phyloP scores from a whole-genome alignment of 768 basidiomycete genomes.

The Lentinula sp. region DNA sequence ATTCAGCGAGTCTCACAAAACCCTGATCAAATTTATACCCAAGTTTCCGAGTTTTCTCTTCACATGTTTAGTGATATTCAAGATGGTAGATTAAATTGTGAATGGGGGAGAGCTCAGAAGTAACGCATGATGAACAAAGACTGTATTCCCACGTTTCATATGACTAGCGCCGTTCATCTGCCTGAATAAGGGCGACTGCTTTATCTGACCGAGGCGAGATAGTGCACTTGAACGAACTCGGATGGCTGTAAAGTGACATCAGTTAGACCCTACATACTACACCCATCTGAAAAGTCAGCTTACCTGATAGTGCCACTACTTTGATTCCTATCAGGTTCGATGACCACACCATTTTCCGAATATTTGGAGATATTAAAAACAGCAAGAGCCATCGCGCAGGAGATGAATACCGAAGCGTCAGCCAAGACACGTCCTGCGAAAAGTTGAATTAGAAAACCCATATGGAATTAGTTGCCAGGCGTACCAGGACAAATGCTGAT shows the following conservation, averaged over 20 bases:
- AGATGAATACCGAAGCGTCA: slow-evolving; percentile 17
- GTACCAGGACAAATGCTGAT: slow-evolving; percentile 9
- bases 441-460: neutral
- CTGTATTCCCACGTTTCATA: no score
- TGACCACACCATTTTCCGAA: slow-evolving; percentile 9
- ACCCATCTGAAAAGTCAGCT: neutral
- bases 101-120: no score
- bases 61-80: no score
- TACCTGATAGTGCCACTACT: slow-evolving; percentile 31
- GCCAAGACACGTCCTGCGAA: slow-evolving; percentile 18
- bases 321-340: slow-evolving; percentile 23
- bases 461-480: neutral
- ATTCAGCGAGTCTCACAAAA: no score
- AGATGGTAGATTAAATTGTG: no score
- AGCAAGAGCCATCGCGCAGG: slow-evolving; percentile 16
- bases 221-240: slow-evolving; percentile 12
- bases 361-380: slow-evolving; percentile 18
- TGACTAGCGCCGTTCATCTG: slow-evolving; percentile 1
- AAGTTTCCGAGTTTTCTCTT: no score
- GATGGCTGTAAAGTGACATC: slow-evolving; percentile 10
- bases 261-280: neutral
- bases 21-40: no score
- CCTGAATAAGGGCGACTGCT: slow-evolving; percentile 11
- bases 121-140: no score
- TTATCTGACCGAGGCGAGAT: slow-evolving; percentile 14